These are phyloP conservation scores for Plectosphaerella sp. DNA, from an alignment of 2,329 filamentous ascomycete genomes.

Conservation along the genomic window DNA sequence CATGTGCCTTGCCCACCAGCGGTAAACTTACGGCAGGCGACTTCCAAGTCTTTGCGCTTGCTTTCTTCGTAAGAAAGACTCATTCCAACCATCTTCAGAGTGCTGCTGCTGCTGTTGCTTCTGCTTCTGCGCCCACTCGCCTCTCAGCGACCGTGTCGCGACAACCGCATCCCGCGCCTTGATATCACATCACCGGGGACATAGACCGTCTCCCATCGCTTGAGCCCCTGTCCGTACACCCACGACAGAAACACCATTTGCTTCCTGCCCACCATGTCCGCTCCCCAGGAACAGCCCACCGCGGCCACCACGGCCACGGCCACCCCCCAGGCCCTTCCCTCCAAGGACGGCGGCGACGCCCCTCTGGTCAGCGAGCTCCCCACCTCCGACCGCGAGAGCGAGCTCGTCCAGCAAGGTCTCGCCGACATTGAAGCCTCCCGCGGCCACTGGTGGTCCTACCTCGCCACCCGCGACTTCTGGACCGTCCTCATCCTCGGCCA, in stretches of 20 bases:
- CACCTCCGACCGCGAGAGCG: constrained; percentile 17
- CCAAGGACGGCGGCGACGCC: not conserved
- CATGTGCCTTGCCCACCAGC: constrained; percentile 2
- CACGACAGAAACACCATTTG: too few relatives aligned
- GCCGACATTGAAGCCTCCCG: constrained; percentile 49
- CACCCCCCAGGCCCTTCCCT: too few relatives aligned
- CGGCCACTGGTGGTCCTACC: constrained; percentile 65
- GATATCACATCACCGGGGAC: too few relatives aligned
- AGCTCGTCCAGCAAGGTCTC: constrained; percentile 45
- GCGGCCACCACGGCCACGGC: not conserved
- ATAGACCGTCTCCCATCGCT: too few relatives aligned
- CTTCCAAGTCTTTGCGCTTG: constrained; percentile 7
- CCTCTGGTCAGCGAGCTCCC: not conserved
- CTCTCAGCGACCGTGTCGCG: too few relatives aligned
- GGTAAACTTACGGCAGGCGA: constrained; percentile 5
- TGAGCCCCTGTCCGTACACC: too few relatives aligned
- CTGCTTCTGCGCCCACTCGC: too few relatives aligned
- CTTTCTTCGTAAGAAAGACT: constrained; percentile 6
- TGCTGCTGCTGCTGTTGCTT: too few relatives aligned
- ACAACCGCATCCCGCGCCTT: too few relatives aligned
- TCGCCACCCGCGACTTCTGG: constrained; percentile 85
- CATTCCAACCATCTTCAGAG: not conserved
- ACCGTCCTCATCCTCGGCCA: constrained; percentile 77
- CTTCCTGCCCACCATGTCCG: too few relatives aligned
- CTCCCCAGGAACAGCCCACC: not conserved